A percentile compares a stretch with the other conserved stretches of the same genome.
These are phyloP conservation scores for Diaporthe amygdali DNA, from an alignment of 2,329 filamentous ascomycete genomes.

Conservation along the genomic window DNA sequence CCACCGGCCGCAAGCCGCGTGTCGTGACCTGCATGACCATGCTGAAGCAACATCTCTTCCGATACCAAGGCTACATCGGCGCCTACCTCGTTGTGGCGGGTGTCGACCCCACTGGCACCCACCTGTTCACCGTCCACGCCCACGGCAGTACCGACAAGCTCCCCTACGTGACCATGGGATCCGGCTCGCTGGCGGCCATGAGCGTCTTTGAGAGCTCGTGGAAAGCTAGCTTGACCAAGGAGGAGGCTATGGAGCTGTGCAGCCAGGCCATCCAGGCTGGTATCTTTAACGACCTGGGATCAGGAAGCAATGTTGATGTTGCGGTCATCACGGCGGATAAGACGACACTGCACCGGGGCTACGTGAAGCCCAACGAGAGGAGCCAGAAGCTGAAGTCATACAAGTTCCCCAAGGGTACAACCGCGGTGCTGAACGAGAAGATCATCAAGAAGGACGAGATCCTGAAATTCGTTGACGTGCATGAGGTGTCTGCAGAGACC, in stretches of 20 bases:
- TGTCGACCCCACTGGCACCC: conserved; percentile 91
- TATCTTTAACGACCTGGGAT: conserved; percentile 98
- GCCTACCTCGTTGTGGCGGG: conserved; percentile 97
- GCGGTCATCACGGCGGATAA: conserved; percentile 95
- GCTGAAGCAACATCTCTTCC: conserved; percentile 99
- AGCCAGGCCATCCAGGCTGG: conserved; percentile 90
- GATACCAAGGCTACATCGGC: conserved; percentile 96
- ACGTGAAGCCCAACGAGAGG: conserved; percentile 90
- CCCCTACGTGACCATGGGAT: conserved; percentile 99
- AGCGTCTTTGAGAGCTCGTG: conserved; percentile 96
- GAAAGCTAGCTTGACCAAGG: conserved; percentile 77
- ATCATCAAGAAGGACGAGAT: conserved; percentile 94
- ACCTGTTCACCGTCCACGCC: conserved; percentile 97
- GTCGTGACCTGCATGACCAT: conserved; percentile 99
- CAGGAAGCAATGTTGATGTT: conserved; percentile 96
- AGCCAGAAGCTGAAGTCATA: conserved; percentile 93
- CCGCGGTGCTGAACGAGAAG: conserved; percentile 94
- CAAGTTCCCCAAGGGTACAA: conserved; percentile 89
- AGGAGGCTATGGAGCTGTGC: conserved; percentile 83
- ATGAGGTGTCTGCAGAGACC: conserved; percentile 77
- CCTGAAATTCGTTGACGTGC: conserved; percentile 89
- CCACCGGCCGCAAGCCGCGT: conserved; percentile 93
- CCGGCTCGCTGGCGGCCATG: conserved; percentile 95
- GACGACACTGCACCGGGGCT: conserved; percentile 91
- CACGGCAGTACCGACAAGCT: conserved; percentile 99